These are phyloP conservation scores for Suillus hirtellus DNA, from an alignment of 768 basidiomycete genomes.

Conservation along the genomic window DNA sequence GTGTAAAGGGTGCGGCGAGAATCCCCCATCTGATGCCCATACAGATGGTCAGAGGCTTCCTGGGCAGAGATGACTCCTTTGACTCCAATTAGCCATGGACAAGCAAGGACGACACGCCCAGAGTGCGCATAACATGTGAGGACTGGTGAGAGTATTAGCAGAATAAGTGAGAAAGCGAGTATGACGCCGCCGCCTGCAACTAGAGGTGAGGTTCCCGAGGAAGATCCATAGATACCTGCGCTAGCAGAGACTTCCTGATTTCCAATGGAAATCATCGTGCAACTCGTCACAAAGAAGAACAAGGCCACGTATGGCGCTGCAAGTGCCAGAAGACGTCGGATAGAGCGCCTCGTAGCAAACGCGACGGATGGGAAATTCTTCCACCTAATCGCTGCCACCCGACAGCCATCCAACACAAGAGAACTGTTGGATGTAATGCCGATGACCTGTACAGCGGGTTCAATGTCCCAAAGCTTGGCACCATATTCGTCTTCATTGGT, in stretches of 20 bases:
- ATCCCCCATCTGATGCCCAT: slow-evolving; percentile 14
- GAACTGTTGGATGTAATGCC: slow-evolving; percentile 20
- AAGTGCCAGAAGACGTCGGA: slow-evolving; percentile 11
- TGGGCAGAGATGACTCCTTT: slow-evolving; percentile 27
- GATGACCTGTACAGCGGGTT: slow-evolving; percentile 18
- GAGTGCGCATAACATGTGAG: slow-evolving; percentile 19
- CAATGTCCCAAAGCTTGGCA: slow-evolving; percentile 23
- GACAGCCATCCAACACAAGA: slow-evolving; percentile 27
- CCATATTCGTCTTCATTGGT: slow-evolving; percentile 21
- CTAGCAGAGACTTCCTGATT: background rate
- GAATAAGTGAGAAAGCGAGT: slow-evolving; percentile 8
- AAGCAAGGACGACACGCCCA: slow-evolving; percentile 18
- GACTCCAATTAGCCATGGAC: slow-evolving; percentile 27
- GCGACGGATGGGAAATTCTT: slow-evolving; percentile 23
- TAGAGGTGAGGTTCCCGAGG: background rate
- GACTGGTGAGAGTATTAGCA: slow-evolving; percentile 19
- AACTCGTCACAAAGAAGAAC: slow-evolving; percentile 1
- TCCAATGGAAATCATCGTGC: background rate
- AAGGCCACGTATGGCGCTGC: slow-evolving; percentile 13
- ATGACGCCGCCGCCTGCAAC: background rate
- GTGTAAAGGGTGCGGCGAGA: slow-evolving; percentile 17
- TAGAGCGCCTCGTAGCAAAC: slow-evolving; percentile 20
- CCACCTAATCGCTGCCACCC: slow-evolving; percentile 24
- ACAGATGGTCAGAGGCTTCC: slow-evolving; percentile 18
- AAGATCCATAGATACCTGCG: background rate